These are phyloP conservation scores for Lotus japonicus DNA, from an alignment of 306 rosid species.

Conservation along the genomic window DNA sequence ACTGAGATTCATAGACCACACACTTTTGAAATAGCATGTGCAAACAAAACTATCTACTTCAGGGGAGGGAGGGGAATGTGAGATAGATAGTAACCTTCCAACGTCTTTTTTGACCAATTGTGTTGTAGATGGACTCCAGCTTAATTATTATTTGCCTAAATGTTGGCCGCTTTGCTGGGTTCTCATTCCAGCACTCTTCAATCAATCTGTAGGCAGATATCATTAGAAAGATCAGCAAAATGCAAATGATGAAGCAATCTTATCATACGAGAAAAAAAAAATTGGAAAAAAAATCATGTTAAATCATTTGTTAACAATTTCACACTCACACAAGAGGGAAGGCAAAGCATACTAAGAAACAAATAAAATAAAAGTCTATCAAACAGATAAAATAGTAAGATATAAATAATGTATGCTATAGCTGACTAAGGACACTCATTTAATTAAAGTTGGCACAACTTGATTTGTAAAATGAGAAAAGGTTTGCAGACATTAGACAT, in stretches of 20 bases:
- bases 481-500: background rate
- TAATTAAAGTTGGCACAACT: background rate
- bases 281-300: background rate
- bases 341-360: background rate
- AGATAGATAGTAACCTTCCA: constrained; percentile 71
- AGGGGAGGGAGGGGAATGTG: background rate
- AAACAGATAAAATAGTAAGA: too few species aligned
- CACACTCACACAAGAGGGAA: background rate
- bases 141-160: constrained; percentile 66
- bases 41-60: background rate
- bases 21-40: background rate
- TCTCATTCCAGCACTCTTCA: constrained; percentile 86
- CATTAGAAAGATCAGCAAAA: constrained; percentile 7
- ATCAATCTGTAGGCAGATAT: constrained; percentile 57
- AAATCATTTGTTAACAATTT: background rate
- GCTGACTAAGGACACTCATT: too few species aligned
- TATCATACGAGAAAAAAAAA: background rate
- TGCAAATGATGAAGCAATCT: background rate
- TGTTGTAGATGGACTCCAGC: constrained; percentile 62
- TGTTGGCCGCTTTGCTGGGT: constrained; percentile 83
- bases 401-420: too few species aligned
- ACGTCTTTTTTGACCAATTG: constrained; percentile 52
- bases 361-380: too few species aligned
- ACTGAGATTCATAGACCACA: background rate
- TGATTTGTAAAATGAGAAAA: background rate